A percentile compares a stretch with the other conserved stretches of the same genome.
Conservation (phyloP, 257 asterid genomes). For the Striga asiatica region DNA sequence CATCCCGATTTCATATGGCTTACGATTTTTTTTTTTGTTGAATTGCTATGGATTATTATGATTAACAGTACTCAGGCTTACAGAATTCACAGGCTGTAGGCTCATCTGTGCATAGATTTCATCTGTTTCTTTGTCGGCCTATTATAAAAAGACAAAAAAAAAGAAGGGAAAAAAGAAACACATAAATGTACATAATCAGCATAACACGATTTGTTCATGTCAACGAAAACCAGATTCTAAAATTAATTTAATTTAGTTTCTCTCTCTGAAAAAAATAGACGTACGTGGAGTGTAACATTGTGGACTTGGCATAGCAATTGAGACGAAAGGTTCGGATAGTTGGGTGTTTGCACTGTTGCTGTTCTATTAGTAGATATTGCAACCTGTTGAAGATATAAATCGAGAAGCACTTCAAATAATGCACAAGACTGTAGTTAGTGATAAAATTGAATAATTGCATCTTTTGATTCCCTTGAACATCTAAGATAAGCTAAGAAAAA, state of each 20-base stretch:
- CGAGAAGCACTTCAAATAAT: no score
- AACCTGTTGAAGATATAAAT: constrained; percentile 34
- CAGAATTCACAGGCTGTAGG: constrained; percentile 79
- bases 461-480: no score
- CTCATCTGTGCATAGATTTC: constrained; percentile 87
- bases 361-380: constrained; percentile 75
- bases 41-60: no score
- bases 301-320: constrained; percentile 82
- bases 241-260: no score
- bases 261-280: neutral
- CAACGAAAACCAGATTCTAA: neutral
- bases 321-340: constrained; percentile 67
- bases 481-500: no score
- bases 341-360: constrained; percentile 70
- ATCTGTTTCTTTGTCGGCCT: constrained; percentile 87
- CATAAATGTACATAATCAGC: neutral
- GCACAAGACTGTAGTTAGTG: no score
- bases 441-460: no score
- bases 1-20: no score
- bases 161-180: neutral
- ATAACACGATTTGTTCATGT: neutral
- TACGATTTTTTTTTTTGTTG: no score
- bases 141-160: constrained; percentile 10
- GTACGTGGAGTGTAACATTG: constrained; percentile 67
- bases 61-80: constrained; percentile 19